These are phyloP conservation scores for Paramecium pentaurelia DNA, from an alignment of 73 alveolate genomes.

Conservation along the genomic window DNA sequence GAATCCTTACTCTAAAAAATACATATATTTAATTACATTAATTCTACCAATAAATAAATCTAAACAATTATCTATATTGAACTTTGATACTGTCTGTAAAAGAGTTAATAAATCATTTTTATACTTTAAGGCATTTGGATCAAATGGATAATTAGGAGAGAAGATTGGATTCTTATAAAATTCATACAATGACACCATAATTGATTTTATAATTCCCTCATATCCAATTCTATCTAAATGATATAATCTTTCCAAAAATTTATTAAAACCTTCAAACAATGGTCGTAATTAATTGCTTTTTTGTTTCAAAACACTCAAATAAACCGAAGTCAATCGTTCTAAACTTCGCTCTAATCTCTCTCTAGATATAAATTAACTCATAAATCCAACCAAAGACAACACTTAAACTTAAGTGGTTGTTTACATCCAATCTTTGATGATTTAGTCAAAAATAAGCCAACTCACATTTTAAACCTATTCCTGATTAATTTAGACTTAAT, in stretches of 20 bases:
- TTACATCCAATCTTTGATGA: conserved; percentile 48
- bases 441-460: conserved; percentile 33
- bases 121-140: conserved; percentile 42
- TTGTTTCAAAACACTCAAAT: conserved; percentile 12
- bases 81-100: conserved; percentile 39
- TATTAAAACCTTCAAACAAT: conserved; percentile 54
- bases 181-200: conserved; percentile 45
- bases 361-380: conserved; percentile 41
- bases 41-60: conserved; percentile 50
- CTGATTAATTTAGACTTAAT: neutral
- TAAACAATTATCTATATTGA: conserved; percentile 44
- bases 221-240: neutral
- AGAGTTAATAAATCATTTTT: conserved; percentile 30
- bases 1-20: conserved; percentile 24
- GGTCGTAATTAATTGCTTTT: conserved; percentile 32
- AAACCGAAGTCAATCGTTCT: conserved; percentile 20
- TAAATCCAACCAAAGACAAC: conserved; percentile 43
- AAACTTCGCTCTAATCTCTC: conserved; percentile 33
- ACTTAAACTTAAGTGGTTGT: conserved; percentile 17
- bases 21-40: neutral
- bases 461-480: conserved; percentile 39
- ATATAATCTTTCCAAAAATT: conserved; percentile 50
- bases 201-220: conserved; percentile 39
- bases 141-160: conserved; percentile 58
- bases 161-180: conserved; percentile 46